These are phyloP conservation scores for Heliamphora exappendiculata DNA, from an alignment of 148 eudicot genomes.

Conservation along the genomic window DNA sequence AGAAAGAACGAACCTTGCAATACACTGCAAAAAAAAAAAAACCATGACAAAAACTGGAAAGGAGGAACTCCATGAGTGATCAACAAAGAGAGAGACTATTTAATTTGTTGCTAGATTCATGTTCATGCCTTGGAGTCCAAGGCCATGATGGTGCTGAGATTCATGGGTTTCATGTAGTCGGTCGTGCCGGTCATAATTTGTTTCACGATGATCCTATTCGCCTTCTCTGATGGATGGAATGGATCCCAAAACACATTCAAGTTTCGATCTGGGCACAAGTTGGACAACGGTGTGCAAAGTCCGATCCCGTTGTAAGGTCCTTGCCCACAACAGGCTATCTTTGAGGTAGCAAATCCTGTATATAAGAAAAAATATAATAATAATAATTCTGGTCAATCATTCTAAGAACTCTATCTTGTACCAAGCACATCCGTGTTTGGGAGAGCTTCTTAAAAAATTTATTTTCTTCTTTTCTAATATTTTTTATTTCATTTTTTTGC, in stretches of 20 bases:
- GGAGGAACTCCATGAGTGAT: too few species aligned
- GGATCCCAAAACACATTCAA: conserved; percentile 38
- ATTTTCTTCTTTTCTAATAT: too few species aligned
- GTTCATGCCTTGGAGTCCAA: conserved; percentile 25
- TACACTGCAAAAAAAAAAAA: not conserved
- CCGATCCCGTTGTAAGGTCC: conserved; percentile 41
- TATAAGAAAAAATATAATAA: too few species aligned
- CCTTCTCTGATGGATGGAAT: conserved; percentile 39
- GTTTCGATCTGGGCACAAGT: conserved; percentile 34
- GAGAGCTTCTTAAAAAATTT: too few species aligned
- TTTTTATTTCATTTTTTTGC: too few species aligned
- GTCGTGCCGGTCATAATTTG: conserved; percentile 21
- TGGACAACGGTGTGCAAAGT: conserved; percentile 28
- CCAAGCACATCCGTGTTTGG: too few species aligned
- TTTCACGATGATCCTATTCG: conserved; percentile 21
- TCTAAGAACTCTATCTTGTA: too few species aligned
- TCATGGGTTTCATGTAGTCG: conserved; percentile 42
- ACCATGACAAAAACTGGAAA: not conserved
- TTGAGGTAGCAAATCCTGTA: conserved; percentile 44
- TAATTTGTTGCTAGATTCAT: too few species aligned
- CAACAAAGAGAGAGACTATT: too few species aligned
- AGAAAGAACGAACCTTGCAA: too few species aligned
- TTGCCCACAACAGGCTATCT: conserved; percentile 44
- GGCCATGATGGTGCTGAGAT: conserved; percentile 41
- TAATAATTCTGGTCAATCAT: too few species aligned